Percentiles rank a stretch among this genome's conserved stretches.
These are phyloP conservation scores for Ogataea parapolymorpha DNA, from an alignment of 805 yeast species.

Conservation along the genomic window DNA sequence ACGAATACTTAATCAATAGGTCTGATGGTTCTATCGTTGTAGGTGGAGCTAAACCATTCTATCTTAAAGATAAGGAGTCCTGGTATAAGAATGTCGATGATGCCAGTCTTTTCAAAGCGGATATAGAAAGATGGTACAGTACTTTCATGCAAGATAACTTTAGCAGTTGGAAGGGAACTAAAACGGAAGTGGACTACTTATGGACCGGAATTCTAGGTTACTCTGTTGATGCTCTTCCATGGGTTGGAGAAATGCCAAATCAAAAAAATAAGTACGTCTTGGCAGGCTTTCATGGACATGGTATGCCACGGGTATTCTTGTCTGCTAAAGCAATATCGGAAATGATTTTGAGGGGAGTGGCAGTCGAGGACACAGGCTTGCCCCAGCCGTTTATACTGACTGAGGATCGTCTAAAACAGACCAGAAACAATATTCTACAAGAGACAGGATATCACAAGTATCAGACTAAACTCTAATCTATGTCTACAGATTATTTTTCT, in stretches of 20 bases:
- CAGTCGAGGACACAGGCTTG: conserved; percentile 6
- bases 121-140: conserved; percentile 21
- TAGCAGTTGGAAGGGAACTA: conserved; percentile 30
- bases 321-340: conserved; percentile 39
- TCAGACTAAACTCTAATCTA: background rate
- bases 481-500: too few relatives aligned
- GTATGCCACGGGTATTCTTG: conserved; percentile 44
- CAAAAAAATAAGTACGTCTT: conserved; percentile 31
- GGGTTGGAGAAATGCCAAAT: conserved; percentile 37
- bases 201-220: conserved; percentile 49
- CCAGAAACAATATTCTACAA: conserved; percentile 12
- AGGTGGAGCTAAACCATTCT: conserved; percentile 33
- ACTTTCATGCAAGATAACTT: conserved; percentile 32
- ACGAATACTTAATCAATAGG: conserved; percentile 35
- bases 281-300: conserved; percentile 49
- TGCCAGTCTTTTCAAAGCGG: conserved; percentile 28
- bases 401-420: conserved; percentile 8
- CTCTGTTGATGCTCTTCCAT: conserved; percentile 38
- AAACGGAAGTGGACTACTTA: conserved; percentile 23
- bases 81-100: conserved; percentile 37
- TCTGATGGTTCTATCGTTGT: conserved; percentile 38
- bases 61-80: conserved; percentile 22
- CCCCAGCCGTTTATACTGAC: conserved; percentile 15
- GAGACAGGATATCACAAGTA: conserved; percentile 17
- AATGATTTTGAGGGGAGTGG: conserved; percentile 7